These are phyloP conservation scores for Paramyrothecium roridum DNA, from an alignment of 2,329 filamentous ascomycete genomes.

Conservation along the genomic window DNA sequence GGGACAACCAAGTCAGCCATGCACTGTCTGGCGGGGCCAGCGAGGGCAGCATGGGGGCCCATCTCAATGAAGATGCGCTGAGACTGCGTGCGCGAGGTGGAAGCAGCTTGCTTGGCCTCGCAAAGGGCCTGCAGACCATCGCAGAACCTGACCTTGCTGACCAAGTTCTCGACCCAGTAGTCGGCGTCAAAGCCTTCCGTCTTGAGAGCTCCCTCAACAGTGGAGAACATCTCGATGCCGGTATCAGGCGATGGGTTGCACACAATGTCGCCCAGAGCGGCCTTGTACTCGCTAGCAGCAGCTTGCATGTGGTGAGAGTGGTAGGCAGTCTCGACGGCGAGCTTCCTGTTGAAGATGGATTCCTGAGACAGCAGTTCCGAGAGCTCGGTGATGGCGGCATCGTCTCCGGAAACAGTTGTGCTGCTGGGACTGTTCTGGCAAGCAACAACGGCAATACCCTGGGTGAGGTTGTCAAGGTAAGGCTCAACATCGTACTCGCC, in stretches of 20 bases:
- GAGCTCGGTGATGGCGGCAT: constrained; percentile 17
- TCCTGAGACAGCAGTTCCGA: constrained; percentile 15
- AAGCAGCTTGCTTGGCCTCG: not conserved
- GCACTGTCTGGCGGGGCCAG: constrained; percentile 9
- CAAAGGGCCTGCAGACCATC: constrained; percentile 4
- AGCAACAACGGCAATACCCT: constrained; percentile 19
- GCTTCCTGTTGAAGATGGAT: constrained; percentile 18
- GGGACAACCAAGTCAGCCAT: constrained; percentile 1
- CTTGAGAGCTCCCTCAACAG: constrained; percentile 7
- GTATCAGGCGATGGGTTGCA: not conserved
- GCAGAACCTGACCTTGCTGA: constrained; percentile 4
- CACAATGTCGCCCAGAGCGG: constrained; percentile 1
- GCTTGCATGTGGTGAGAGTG: constrained; percentile 25
- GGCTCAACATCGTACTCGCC: constrained; percentile 1
- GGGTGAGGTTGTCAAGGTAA: constrained; percentile 1
- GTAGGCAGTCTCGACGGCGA: constrained; percentile 21
- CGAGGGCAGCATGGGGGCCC: constrained; percentile 12
- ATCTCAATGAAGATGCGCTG: constrained; percentile 12
- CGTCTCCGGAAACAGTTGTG: constrained; percentile 29
- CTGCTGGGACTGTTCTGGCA: constrained; percentile 27
- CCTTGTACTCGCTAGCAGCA: constrained; percentile 16
- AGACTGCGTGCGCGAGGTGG: not conserved
- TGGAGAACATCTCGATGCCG: constrained; percentile 9
- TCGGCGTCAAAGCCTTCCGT: constrained; percentile 3
- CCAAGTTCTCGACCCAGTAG: constrained; percentile 10